phyloP scores from a whole-genome alignment of 345 rosid species.

The Eucalyptus brandiana region DNA sequence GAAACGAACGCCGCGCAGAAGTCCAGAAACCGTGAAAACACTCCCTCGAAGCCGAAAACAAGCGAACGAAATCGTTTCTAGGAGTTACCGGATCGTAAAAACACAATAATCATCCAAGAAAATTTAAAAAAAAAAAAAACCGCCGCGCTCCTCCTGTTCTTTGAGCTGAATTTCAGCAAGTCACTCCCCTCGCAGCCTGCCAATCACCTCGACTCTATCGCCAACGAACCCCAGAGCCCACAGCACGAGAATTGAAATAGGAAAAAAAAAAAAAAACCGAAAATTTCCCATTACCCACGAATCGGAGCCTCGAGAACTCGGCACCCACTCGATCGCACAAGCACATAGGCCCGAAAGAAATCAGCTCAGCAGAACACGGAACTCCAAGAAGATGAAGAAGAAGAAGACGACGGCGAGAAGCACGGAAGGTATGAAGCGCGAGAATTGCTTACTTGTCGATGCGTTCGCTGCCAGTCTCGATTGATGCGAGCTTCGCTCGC shows the following conservation, averaged over 20 bases:
- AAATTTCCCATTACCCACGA: background rate
- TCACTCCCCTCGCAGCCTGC: background rate
- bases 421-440: no score
- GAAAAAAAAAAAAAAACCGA: background rate
- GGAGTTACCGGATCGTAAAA: background rate
- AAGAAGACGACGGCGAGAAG: background rate
- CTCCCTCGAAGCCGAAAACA: background rate
- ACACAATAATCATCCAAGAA: background rate
- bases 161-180: background rate
- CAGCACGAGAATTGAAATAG: background rate
- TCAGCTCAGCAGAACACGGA: background rate
- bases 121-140: background rate
- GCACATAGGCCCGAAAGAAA: background rate
- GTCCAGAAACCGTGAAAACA: background rate
- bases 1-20: rapidly evolving
- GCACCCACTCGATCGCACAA: background rate
- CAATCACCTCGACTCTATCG: background rate
- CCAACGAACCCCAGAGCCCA: background rate
- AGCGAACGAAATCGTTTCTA: background rate
- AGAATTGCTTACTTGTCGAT: background rate
- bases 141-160: background rate
- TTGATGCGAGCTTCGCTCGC: background rate
- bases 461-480: background rate
- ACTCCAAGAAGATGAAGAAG: background rate
- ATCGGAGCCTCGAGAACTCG: background rate